Evolutionary conservation across 139 green algal species (phyloP).

Genomic region (Chlorella sorokiniana): DNA sequence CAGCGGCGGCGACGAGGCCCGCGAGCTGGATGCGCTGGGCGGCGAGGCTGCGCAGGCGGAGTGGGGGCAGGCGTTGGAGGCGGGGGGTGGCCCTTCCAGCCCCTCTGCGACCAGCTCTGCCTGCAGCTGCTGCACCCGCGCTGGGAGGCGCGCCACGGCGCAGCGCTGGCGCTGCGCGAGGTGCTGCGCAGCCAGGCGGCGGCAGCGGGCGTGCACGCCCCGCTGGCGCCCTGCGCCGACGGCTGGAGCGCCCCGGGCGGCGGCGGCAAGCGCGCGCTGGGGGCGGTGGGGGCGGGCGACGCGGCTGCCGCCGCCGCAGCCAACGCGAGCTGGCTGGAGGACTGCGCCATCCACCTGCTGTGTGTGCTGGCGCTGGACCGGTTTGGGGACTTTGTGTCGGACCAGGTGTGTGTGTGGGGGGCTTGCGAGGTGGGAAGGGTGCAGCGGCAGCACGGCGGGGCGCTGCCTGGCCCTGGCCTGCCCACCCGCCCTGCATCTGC

Average conservation of each 20-base stretch:
- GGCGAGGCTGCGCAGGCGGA: slow-evolving; percentile 32
- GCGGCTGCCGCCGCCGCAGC: slow-evolving; percentile 46
- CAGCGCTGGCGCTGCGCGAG: slow-evolving; percentile 84
- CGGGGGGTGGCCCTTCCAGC: slow-evolving; percentile 82
- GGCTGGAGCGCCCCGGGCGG: slow-evolving; percentile 46
- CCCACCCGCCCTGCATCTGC: background rate
- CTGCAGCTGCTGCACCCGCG: slow-evolving; percentile 64
- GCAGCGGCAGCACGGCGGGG: background rate
- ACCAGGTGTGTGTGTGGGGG: slow-evolving; percentile 64
- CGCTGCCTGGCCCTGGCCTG: background rate
- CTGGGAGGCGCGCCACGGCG: slow-evolving; percentile 79
- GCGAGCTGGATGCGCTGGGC: background rate
- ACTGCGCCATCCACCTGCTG: slow-evolving; percentile 83
- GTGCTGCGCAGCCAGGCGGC: slow-evolving; percentile 72
- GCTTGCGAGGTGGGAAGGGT: background rate
- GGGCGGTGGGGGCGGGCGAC: slow-evolving; percentile 35
- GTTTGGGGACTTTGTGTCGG: slow-evolving; percentile 94
- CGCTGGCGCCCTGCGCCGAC: slow-evolving; percentile 5
- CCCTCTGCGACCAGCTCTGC: slow-evolving; percentile 76
- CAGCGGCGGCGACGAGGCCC: background rate
- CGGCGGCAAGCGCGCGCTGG: slow-evolving; percentile 49
- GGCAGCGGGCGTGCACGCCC: slow-evolving; percentile 49
- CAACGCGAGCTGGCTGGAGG: slow-evolving; percentile 83
- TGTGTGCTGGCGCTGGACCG: slow-evolving; percentile 93
- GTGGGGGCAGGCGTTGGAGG: slow-evolving; percentile 60